Evolutionary conservation across 768 basidiomycete species (phyloP), one percentile per base, ranked within the genome.

Genomic region (Auricularia sp.): DNA sequence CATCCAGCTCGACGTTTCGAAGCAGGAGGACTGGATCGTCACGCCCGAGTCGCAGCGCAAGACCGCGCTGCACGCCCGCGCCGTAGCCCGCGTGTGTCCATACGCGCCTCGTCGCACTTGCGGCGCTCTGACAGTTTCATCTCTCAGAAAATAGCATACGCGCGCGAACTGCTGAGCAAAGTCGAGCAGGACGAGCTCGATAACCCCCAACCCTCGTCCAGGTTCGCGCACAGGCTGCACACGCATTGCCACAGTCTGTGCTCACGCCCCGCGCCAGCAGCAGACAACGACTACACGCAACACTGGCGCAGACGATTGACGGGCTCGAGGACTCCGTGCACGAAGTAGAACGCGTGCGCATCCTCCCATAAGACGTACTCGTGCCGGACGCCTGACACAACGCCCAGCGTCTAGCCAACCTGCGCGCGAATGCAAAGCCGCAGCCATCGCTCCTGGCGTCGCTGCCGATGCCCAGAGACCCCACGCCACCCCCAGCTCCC

Each of bases 1-100:
- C 64, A 79, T 91, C 0, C 87, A 90, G 64, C 83, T 73, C 23
- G 71, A 74, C 12, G 72, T 70, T 67, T 64, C 77, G 78, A 53
- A 72, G 70, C 23, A 73, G 74, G 63, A 80, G 76, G 78, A 71
- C 67, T 10, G 70, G 72, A 62, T 69, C 70, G 23, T 59, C 29
- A 35, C 11, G 16, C 56, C 56, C 14, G 56, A 59, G 18, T n/a
- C 23, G 23, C 58, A 34, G 39, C 21, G 56, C 60, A n/a, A 65
- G 61, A 73, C 76, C 0, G 87, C 84, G 85, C 75, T 88, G 36
- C 84, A 80, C 66, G 81, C 81, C 0, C 81, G 83, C 64, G 78
- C 77, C 18, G 77, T 78, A 18, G 69, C 87, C 16, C 85, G 88
- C 81, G 88, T 85, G 42, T 34, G 78, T 70, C 11, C 12, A 12